These are phyloP conservation scores for Venturia nashicola DNA, from an alignment of 2,329 filamentous ascomycete genomes.

Conservation along the genomic window DNA sequence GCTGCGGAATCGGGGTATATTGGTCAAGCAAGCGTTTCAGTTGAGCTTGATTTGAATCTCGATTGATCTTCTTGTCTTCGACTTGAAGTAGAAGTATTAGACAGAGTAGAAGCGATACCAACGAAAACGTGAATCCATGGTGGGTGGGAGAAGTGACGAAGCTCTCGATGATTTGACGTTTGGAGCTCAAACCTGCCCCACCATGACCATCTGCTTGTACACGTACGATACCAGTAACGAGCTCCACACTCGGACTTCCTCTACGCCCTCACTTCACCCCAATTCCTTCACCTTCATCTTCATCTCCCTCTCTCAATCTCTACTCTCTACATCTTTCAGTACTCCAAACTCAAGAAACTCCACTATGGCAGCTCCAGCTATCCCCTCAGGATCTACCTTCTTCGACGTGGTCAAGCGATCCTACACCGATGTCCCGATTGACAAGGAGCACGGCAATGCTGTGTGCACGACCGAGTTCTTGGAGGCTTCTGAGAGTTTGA, in stretches of 20 bases:
- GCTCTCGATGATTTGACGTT: too few species aligned
- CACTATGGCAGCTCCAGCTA: conserved; percentile 20
- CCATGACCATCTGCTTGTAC: neutral
- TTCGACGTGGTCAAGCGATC: conserved; percentile 75
- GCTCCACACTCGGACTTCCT: neutral
- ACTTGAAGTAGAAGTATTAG: too few species aligned
- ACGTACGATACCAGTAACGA: neutral
- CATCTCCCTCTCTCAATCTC: neutral
- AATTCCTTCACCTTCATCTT: neutral
- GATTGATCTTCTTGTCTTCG: too few species aligned
- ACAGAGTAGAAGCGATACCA: too few species aligned
- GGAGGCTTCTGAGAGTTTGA: conserved; percentile 77
- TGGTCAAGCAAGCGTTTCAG: too few species aligned
- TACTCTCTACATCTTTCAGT: neutral
- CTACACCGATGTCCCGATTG: conserved; percentile 71
- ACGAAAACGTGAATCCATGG: too few species aligned
- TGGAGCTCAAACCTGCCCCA: neutral
- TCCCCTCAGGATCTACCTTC: conserved; percentile 60
- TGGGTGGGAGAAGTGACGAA: too few species aligned
- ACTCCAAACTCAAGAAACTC: neutral
- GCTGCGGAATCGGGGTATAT: too few species aligned
- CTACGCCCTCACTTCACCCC: neutral
- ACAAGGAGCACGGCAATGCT: conserved; percentile 60
- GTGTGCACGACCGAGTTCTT: conserved; percentile 80
- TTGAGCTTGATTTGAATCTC: too few species aligned